phyloP scores from a whole-genome alignment of 768 basidiomycete genomes.

The Lactifluus rugatus region DNA sequence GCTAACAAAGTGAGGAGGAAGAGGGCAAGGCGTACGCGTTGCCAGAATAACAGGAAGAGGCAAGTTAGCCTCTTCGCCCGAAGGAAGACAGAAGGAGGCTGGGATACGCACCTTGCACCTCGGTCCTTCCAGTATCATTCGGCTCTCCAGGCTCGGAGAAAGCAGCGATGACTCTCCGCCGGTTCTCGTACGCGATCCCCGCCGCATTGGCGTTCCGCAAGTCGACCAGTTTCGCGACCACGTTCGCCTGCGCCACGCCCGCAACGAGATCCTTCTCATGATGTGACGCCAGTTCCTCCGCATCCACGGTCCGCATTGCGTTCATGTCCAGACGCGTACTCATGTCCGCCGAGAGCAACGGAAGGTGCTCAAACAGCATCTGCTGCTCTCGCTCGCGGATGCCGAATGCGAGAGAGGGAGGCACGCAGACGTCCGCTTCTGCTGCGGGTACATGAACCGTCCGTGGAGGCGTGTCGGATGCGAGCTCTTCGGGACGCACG shows the following conservation, averaged over 20 bases:
- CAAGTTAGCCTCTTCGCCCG: background rate
- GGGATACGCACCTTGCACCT: conserved; percentile 71
- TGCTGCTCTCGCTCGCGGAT: conserved; percentile 48
- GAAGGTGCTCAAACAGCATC: conserved; percentile 60
- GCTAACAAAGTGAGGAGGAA: conserved; percentile 35
- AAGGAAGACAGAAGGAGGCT: no score
- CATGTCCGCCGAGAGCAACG: conserved; percentile 36
- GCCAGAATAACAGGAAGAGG: background rate
- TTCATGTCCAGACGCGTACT: background rate
- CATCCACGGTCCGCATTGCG: background rate
- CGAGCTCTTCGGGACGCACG: conserved; percentile 20
- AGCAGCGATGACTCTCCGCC: conserved; percentile 61
- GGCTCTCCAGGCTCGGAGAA: conserved; percentile 66
- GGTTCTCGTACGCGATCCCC: conserved; percentile 84
- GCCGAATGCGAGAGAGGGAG: conserved; percentile 54
- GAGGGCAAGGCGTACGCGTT: background rate
- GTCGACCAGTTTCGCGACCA: conserved; percentile 65
- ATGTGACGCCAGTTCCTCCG: background rate
- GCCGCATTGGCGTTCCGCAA: conserved; percentile 78
- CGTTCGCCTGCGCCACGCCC: conserved; percentile 39
- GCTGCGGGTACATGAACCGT: conserved; percentile 18
- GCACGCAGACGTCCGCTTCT: conserved; percentile 35
- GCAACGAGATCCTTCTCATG: conserved; percentile 24
- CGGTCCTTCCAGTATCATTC: conserved; percentile 71
- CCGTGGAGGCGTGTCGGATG: background rate